Conservation (phyloP, 1,284 basidiomycete genomes). For the Sporisorium graminicola region DNA sequence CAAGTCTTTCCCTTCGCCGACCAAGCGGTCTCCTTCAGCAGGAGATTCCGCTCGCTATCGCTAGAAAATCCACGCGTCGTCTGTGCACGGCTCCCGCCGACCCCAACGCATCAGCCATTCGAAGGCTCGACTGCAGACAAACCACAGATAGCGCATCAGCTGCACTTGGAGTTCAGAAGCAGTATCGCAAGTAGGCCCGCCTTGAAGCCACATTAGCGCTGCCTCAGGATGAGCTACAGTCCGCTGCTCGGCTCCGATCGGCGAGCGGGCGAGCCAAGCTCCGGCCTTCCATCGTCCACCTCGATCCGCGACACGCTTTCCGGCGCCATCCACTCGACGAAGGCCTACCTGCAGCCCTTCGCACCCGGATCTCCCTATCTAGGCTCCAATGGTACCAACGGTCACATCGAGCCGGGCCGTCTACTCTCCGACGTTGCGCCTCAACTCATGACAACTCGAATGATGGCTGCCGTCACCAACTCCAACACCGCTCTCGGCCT, state of each 20-base stretch:
- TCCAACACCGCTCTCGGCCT: conserved; percentile 57
- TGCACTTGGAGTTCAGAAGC: neutral
- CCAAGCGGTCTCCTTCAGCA: neutral
- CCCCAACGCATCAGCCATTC: neutral
- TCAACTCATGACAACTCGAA: conserved; percentile 66
- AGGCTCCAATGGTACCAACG: conserved; percentile 21
- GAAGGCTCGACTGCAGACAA: neutral
- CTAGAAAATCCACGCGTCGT: neutral
- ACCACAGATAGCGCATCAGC: conserved; percentile 1
- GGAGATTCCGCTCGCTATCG: neutral
- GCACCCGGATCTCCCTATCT: conserved; percentile 47
- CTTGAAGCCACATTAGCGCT: neutral
- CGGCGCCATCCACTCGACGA: conserved; percentile 54
- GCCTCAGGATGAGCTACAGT: conserved; percentile 39
- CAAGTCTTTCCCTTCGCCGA: neutral
- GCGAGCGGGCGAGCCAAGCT: conserved; percentile 29
- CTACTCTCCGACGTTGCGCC: conserved; percentile 68
- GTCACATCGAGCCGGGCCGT: conserved; percentile 49
- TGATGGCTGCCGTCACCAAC: conserved; percentile 64
- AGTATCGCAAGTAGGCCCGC: neutral
- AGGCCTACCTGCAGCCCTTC: conserved; percentile 59
- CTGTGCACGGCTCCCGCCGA: neutral
- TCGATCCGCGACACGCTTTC: conserved; percentile 48
- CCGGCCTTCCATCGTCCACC: conserved; percentile 31
- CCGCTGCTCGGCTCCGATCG: conserved; percentile 25